Conservation (phyloP, 768 basidiomycete genomes). For the Psilocybe subaeruginosa region DNA sequence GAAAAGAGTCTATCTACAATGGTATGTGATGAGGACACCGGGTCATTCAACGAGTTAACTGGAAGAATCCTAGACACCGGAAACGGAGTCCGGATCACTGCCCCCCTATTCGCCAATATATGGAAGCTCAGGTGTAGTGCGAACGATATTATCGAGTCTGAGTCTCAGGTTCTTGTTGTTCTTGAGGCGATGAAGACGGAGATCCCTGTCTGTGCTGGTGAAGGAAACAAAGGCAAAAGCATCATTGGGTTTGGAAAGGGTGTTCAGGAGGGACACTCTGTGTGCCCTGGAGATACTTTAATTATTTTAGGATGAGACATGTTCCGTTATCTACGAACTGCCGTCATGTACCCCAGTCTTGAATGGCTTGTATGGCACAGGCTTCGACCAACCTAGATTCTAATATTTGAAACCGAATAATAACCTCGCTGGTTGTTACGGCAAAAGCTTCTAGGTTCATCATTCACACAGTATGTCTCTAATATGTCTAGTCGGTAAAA, state of each 20-base stretch:
- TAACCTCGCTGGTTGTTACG: too few species aligned
- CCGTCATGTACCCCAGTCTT: too few species aligned
- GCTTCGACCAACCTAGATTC: too few species aligned
- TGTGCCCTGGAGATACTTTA: constrained; percentile 50
- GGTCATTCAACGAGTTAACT: neutral
- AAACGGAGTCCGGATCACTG: constrained; percentile 21
- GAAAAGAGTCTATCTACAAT: neutral
- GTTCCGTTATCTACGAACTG: too few species aligned
- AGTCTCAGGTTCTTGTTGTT: constrained; percentile 47
- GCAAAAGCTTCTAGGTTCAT: too few species aligned
- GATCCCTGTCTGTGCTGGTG: constrained; percentile 49
- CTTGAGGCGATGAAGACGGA: constrained; percentile 74
- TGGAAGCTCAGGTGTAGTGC: constrained; percentile 52
- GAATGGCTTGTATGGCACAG: too few species aligned
- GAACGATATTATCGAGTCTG: constrained; percentile 44
- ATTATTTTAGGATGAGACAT: constrained; percentile 29
- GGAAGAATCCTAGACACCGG: neutral
- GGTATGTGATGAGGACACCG: neutral
- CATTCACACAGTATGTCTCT: too few species aligned
- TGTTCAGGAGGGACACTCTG: constrained; percentile 43
- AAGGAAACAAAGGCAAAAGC: constrained; percentile 44
- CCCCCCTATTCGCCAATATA: constrained; percentile 47
- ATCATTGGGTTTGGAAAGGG: constrained; percentile 43
- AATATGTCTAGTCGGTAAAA: too few species aligned
- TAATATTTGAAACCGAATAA: too few species aligned